Base-by-base conservation (phyloP, 2,329 filamentous ascomycete species). In the Paecilomyces dactylethromorphus region DNA sequence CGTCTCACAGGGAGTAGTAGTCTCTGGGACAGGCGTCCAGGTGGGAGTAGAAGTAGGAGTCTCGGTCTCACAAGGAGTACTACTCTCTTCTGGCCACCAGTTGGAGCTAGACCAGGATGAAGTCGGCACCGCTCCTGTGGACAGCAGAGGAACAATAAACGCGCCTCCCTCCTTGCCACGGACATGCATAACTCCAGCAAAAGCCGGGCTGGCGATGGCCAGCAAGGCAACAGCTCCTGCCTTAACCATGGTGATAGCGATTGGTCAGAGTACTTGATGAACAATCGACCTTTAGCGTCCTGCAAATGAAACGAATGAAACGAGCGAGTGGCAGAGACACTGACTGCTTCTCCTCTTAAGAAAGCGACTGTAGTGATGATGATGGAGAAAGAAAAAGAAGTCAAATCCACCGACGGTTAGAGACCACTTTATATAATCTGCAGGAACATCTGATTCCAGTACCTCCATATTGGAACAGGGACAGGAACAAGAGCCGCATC, bases 181-280 rank as follows among this genome's bases (percentile, higher is more conserved):
- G 52, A 60, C 63, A 55, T 68, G 63, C 55, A 72, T 66, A 53
- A 74, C 66, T 63, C 71, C 71, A 54, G 71, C 72, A 54, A 74
- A 66, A 53, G 69, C 71, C 49, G 71, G 71, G 64, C 67, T 67
- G 59, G 71, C 68, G 61, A 75, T 64, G 56, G 70, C 71, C 65
- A 75, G 60, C 58, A 75, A 60, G 60, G 71, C 68, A 64, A 73
- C 56, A 63, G 68, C 66, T 45, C n/a, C 39, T 62, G 62, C 62
- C 56, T 72, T 71, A 61, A 74, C 68, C 73, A 75, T 75, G 61
- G 69, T 64, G 70, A 64, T 55, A 39, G 39, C 33, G 35, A 29
- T 15, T 29, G 26, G 55, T 45, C 53, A 52, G 55, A 60, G 59
- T 55, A 63, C 63, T 56, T 65, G 59, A 58, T 58, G 51, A 52